Percentiles rank a stretch among this genome's conserved stretches.
Evolutionary conservation across 2,329 filamentous ascomycete genomes (phyloP).

Genomic region (Ploettnerulaceae sp.): DNA sequence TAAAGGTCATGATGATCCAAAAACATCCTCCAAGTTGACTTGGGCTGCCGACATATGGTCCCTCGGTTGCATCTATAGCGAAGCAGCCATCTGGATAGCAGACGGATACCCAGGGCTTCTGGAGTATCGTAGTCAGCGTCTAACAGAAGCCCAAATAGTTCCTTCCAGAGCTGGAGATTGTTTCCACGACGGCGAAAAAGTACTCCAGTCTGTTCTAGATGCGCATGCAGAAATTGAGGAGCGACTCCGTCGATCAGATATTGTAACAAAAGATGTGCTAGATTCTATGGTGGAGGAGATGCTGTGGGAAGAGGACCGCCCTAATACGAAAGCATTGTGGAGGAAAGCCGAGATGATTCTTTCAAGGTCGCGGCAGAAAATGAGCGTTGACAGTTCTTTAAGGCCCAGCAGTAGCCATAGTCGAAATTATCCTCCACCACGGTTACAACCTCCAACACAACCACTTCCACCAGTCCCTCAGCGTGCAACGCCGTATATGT

Average conservation of each 20-base stretch:
- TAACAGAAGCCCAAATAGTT: constrained; percentile 17
- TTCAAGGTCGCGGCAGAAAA: too few species aligned
- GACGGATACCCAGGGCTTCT: constrained; percentile 26
- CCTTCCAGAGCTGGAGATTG: constrained; percentile 19
- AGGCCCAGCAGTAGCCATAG: too few species aligned
- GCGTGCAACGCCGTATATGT: too few species aligned
- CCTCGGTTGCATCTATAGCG: constrained; percentile 34
- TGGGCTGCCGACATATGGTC: constrained; percentile 34
- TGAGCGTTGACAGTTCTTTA: too few species aligned
- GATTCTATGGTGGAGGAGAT: constrained; percentile 28
- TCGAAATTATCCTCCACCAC: too few species aligned
- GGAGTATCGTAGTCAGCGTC: constrained; percentile 25
- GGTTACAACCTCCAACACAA: too few species aligned
- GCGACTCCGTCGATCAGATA: constrained; percentile 25
- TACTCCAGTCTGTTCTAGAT: constrained; percentile 27
- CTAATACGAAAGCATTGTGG: constrained; percentile 21
- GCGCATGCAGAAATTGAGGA: constrained; percentile 26
- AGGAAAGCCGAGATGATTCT: too few species aligned
- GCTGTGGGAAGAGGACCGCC: constrained; percentile 25
- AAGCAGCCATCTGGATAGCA: constrained; percentile 29
- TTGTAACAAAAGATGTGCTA: constrained; percentile 27
- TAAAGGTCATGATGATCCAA: too few species aligned
- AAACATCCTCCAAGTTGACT: constrained; percentile 7
- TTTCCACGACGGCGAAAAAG: constrained; percentile 32
- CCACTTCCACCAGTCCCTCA: too few species aligned